Percentiles rank a stretch among this genome's conserved stretches.
These are phyloP conservation scores for Colletotrichum nymphaeae DNA, from an alignment of 2,329 filamentous ascomycete species.

Conservation along the genomic window DNA sequence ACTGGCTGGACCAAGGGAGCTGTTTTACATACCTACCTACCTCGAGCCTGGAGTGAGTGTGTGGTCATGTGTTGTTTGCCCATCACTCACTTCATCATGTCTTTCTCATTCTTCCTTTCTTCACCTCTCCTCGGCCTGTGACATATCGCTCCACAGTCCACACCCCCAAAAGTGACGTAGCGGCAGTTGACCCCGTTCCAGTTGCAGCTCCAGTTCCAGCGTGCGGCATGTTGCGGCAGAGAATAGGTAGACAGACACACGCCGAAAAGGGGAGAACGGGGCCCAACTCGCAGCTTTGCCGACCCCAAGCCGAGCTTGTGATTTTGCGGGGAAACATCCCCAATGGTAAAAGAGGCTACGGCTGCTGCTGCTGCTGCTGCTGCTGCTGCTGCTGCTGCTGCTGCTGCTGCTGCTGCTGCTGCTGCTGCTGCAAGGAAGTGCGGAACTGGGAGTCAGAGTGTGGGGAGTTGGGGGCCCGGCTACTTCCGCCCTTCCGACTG, in stretches of 20 bases:
- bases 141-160: neutral
- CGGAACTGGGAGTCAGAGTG: neutral
- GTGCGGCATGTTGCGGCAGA: slow-evolving; percentile 14
- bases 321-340: slow-evolving; percentile 60
- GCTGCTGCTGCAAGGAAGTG: neutral
- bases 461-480: slow-evolving; percentile 5
- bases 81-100: neutral
- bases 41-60: slow-evolving; percentile 12
- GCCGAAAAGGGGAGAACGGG: neutral
- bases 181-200: neutral
- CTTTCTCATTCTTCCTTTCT: neutral
- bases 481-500: slow-evolving; percentile 29
- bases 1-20: slow-evolving; percentile 25
- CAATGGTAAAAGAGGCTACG: too few species aligned
- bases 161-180: neutral
- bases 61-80: neutral
- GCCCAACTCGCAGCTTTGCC: slow-evolving; percentile 49
- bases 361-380: too few species aligned
- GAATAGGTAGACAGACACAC: too few species aligned
- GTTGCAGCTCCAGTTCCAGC: neutral
- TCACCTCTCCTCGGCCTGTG: slow-evolving; percentile 26
- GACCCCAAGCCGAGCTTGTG: slow-evolving; percentile 67
- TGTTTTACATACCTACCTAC: neutral
- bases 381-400: neutral
- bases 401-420: too few species aligned